Conservation (phyloP, 2,329 filamentous ascomycete species). For the Stagonosporopsis vannaccii region DNA sequence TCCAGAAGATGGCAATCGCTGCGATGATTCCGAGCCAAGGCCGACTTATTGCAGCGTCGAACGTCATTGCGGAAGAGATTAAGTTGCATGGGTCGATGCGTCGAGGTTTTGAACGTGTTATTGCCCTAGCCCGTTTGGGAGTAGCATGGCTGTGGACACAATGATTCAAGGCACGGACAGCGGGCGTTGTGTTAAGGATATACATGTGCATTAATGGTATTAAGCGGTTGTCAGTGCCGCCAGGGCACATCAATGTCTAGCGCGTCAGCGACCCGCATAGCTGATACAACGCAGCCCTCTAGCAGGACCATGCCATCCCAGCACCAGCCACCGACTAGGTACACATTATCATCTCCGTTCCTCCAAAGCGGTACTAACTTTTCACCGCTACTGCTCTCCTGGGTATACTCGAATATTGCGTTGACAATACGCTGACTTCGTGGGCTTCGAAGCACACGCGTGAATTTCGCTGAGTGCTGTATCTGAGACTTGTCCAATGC, state of each 20-base stretch:
- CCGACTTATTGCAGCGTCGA: neutral
- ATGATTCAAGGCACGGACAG: neutral
- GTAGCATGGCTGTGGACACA: neutral
- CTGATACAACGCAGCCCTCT: slow-evolving; percentile 67
- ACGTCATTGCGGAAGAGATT: neutral
- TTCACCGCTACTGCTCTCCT: slow-evolving; percentile 17
- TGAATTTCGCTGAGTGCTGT: slow-evolving; percentile 59
- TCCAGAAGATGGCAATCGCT: neutral
- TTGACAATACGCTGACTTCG: slow-evolving; percentile 59
- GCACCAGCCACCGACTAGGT: slow-evolving; percentile 67
- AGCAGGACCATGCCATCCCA: slow-evolving; percentile 71
- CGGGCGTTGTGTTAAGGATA: neutral
- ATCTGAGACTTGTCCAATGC: slow-evolving; percentile 50
- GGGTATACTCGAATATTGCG: slow-evolving; percentile 50
- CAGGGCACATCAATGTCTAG: slow-evolving; percentile 58
- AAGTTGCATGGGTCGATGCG: neutral
- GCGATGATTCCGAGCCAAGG: neutral
- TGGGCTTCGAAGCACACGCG: slow-evolving; percentile 60
- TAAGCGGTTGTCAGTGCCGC: slow-evolving; percentile 7
- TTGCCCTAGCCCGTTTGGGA: neutral
- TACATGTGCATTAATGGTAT: too few relatives aligned
- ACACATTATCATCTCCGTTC: slow-evolving; percentile 63
- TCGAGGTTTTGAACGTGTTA: neutral
- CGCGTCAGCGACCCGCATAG: slow-evolving; percentile 62
- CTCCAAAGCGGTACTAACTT: slow-evolving; percentile 52